Conservation (phyloP, 768 basidiomycete genomes). For the Dentipellis fragilis region DNA sequence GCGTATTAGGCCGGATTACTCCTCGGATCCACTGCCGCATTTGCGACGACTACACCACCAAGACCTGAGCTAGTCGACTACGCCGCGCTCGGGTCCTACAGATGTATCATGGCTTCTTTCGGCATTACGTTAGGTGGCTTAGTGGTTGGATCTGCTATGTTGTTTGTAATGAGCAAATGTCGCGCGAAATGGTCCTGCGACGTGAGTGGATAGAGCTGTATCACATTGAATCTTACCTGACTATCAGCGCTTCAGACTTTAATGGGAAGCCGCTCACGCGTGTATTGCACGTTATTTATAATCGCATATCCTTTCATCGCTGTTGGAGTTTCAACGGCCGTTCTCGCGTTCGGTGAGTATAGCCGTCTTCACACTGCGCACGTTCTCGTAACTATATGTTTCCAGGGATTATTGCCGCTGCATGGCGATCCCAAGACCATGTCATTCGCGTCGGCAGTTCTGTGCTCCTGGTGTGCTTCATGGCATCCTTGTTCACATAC, state of each 20-base stretch:
- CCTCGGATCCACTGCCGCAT: not conserved
- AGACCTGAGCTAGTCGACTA: not conserved
- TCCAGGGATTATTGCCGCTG: not conserved
- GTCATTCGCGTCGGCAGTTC: not conserved
- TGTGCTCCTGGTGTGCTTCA: too few relatives aligned
- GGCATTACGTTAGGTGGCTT: not conserved
- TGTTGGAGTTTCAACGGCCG: not conserved
- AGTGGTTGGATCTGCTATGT: not conserved
- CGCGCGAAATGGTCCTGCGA: not conserved
- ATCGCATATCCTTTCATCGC: not conserved
- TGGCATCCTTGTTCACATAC: too few relatives aligned
- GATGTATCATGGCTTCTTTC: not conserved
- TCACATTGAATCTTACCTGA: not conserved
- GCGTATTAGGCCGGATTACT: not conserved
- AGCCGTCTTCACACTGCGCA: not conserved
- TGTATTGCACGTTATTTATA: not conserved
- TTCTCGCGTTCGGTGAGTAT: not conserved
- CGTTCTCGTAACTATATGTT: not conserved
- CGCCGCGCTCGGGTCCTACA: not conserved
- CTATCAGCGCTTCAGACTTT: not conserved
- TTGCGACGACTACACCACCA: not conserved
- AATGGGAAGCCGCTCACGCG: not conserved
- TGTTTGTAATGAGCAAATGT: not conserved
- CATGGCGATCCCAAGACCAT: not conserved
- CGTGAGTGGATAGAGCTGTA: not conserved